Conservation (phyloP, 2,329 filamentous ascomycete species). For the Xylaria multiplex region DNA sequence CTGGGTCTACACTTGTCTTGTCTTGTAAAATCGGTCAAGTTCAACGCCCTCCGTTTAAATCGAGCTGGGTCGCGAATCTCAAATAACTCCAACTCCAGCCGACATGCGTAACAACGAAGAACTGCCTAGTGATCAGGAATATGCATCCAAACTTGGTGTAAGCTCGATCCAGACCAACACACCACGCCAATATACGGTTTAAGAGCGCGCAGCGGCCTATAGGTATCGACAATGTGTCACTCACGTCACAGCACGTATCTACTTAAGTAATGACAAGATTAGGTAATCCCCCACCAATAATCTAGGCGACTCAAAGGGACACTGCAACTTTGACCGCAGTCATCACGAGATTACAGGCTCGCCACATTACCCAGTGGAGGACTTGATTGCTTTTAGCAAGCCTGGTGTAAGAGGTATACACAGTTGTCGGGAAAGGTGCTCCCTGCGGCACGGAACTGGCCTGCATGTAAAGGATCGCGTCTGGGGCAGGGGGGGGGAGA, state of each 20-base stretch:
- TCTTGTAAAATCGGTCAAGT: conserved; percentile 1
- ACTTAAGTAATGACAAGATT: conserved; percentile 7
- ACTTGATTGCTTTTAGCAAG: neutral
- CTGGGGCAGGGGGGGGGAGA: conserved; percentile 9
- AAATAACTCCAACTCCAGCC: neutral
- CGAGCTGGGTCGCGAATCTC: neutral
- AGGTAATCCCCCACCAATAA: conserved; percentile 17
- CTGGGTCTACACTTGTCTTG: neutral
- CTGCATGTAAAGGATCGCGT: conserved; percentile 30
- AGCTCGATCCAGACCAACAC: conserved; percentile 32
- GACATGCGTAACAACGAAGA: neutral
- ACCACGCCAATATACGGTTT: conserved; percentile 12
- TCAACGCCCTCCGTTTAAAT: neutral
- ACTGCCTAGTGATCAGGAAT: neutral
- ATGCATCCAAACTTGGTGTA: neutral
- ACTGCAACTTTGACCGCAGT: conserved; percentile 16
- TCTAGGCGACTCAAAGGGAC: conserved; percentile 1
- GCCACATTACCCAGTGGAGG: conserved; percentile 13
- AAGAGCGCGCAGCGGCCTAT: conserved; percentile 15
- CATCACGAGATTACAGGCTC: conserved; percentile 25
- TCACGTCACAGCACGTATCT: conserved; percentile 14
- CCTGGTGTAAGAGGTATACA: neutral
- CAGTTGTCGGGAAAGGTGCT: conserved; percentile 19
- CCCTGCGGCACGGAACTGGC: conserved; percentile 20
- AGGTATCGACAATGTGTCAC: conserved; percentile 10